Evolutionary conservation across 1,139 yeast species (phyloP).

Genomic region (Hanseniaspora sp.): DNA sequence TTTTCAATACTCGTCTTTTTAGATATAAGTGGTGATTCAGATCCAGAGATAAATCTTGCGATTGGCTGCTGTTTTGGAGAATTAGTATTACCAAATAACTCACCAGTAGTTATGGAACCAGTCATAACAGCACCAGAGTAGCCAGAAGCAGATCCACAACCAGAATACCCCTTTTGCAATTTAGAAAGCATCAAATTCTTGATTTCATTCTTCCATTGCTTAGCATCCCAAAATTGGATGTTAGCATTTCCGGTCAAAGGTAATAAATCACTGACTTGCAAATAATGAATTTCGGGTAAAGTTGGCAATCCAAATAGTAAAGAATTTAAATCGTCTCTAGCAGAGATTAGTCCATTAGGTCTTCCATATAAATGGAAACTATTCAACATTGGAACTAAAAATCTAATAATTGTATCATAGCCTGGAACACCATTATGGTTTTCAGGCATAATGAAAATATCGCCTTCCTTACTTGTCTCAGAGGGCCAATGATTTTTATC

Average conservation of each 20-base stretch:
- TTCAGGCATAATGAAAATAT: slow-evolving; percentile 92
- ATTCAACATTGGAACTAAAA: slow-evolving; percentile 74
- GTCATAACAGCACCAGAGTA: slow-evolving; percentile 48
- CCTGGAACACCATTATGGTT: slow-evolving; percentile 89
- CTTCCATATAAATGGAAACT: slow-evolving; percentile 84
- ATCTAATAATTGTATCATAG: slow-evolving; percentile 82
- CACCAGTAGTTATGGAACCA: slow-evolving; percentile 32
- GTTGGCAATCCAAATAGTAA: slow-evolving; percentile 85
- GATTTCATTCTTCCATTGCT: slow-evolving; percentile 58
- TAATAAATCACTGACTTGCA: slow-evolving; percentile 48
- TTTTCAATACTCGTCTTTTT: background rate
- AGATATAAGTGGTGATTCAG: slow-evolving; percentile 2
- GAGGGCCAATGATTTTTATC: slow-evolving; percentile 23
- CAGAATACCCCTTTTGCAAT: slow-evolving; percentile 63
- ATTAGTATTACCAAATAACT: slow-evolving; percentile 26
- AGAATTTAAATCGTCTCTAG: slow-evolving; percentile 67
- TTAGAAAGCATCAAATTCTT: slow-evolving; percentile 55
- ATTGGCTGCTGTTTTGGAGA: slow-evolving; percentile 16
- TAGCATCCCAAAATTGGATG: slow-evolving; percentile 49
- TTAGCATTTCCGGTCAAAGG: slow-evolving; percentile 32
- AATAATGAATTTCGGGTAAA: slow-evolving; percentile 74
- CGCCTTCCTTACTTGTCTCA: slow-evolving; percentile 47
- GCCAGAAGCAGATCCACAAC: slow-evolving; percentile 66
- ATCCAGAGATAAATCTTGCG: slow-evolving; percentile 12
- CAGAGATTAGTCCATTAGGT: slow-evolving; percentile 79